Percentiles rank a stretch among this genome's conserved stretches.
Conservation (phyloP, 2,329 filamentous ascomycete genomes). For the Paracamarosporium sp. region DNA sequence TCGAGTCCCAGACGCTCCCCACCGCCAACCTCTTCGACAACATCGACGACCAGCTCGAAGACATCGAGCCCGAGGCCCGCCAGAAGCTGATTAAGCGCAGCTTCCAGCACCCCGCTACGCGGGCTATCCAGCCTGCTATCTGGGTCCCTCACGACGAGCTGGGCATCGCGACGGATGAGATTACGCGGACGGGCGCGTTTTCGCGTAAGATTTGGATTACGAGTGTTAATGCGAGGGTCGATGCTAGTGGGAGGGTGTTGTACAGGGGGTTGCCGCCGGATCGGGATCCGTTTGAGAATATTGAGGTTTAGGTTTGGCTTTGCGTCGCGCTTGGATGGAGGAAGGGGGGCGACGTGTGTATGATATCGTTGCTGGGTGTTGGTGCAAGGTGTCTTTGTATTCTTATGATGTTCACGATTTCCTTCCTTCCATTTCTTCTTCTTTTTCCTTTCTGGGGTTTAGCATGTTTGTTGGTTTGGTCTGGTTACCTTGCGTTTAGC, state of each 20-base stretch:
- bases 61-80: slow-evolving; percentile 87
- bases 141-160: slow-evolving; percentile 94
- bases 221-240: slow-evolving; percentile 87
- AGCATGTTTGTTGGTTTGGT: neutral
- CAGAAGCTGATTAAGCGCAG: slow-evolving; percentile 85
- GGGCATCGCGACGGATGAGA: slow-evolving; percentile 90
- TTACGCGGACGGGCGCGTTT: slow-evolving; percentile 76
- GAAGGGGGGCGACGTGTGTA: neutral
- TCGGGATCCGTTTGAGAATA: slow-evolving; percentile 56
- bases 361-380: no score
- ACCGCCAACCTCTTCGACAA: slow-evolving; percentile 85
- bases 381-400: neutral
- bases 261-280: slow-evolving; percentile 88
- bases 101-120: slow-evolving; percentile 88
- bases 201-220: slow-evolving; percentile 86
- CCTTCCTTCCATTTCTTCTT: neutral
- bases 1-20: slow-evolving; percentile 60
- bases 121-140: slow-evolving; percentile 83
- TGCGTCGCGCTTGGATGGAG: neutral
- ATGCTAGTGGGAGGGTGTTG: slow-evolving; percentile 81
- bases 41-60: slow-evolving; percentile 91
- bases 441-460: neutral
- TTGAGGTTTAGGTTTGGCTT: slow-evolving; percentile 38
- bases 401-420: neutral
- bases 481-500: neutral